Conservation (phyloP, 306 rosid genomes). For the Vigna unguiculata region DNA sequence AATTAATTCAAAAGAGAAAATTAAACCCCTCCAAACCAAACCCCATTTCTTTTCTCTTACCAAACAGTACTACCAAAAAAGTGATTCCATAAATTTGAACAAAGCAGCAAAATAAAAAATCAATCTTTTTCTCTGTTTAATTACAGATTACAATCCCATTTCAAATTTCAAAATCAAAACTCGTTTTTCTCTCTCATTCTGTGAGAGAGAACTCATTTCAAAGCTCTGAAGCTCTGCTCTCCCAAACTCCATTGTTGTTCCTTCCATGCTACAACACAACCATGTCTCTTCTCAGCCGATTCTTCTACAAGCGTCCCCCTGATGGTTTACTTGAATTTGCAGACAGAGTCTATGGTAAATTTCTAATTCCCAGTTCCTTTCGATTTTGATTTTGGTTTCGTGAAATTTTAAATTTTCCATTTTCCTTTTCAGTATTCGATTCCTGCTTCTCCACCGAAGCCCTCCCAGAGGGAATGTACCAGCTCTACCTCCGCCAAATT, state of each 20-base stretch:
- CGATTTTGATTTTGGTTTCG: neutral
- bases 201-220: constrained; percentile 33
- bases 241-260: constrained; percentile 35
- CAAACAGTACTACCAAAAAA: neutral
- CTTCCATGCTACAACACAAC: constrained; percentile 42
- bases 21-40: no score
- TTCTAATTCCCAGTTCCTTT: neutral
- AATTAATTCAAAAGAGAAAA: no score
- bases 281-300: constrained; percentile 95
- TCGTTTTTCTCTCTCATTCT: neutral
- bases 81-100: neutral
- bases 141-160: neutral
- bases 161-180: constrained; percentile 46
- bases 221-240: constrained; percentile 35
- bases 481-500: constrained; percentile 78
- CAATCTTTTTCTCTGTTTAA: neutral
- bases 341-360: constrained; percentile 84
- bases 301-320: constrained; percentile 94
- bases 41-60: neutral
- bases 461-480: constrained; percentile 86
- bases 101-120: constrained; percentile 10
- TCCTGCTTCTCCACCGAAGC: constrained; percentile 96
- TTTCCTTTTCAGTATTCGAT: constrained; percentile 76
- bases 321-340: constrained; percentile 94
- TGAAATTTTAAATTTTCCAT: neutral